Conservation (phyloP, 1,139 yeast genomes). For the Lodderomyces theae region DNA sequence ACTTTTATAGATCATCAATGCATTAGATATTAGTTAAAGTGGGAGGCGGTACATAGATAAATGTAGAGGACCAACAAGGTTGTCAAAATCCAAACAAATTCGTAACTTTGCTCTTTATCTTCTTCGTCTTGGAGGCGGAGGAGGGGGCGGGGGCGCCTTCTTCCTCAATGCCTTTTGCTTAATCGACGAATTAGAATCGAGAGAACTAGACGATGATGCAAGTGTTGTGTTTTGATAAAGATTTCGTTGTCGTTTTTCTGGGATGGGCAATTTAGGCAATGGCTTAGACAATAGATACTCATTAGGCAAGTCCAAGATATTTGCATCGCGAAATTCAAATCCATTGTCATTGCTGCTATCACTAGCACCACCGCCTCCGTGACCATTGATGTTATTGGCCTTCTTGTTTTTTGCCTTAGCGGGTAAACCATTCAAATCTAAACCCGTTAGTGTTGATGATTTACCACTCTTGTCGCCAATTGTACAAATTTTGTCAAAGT, state of each 20-base stretch:
- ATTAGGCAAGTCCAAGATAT: slow-evolving; percentile 34
- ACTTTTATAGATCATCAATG: no score
- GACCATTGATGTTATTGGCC: slow-evolving; percentile 1
- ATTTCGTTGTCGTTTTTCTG: slow-evolving; percentile 8
- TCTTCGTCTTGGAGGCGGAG: slow-evolving; percentile 21
- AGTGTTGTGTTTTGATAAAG: slow-evolving; percentile 3
- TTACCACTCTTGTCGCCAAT: slow-evolving; percentile 1
- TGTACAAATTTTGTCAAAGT: slow-evolving; percentile 10
- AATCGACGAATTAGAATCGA: slow-evolving; percentile 22
- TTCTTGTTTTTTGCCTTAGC: slow-evolving; percentile 2
- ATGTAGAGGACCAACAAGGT: no score
- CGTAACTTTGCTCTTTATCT: background rate
- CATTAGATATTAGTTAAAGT: slow-evolving; percentile 1
- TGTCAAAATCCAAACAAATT: no score
- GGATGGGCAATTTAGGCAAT: slow-evolving; percentile 15
- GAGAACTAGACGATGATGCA: slow-evolving; percentile 16
- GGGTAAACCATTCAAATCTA: slow-evolving; percentile 2
- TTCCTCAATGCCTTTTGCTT: slow-evolving; percentile 31
- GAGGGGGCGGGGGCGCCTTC: slow-evolving; percentile 46
- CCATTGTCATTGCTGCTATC: background rate
- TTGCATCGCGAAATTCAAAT: slow-evolving; percentile 10
- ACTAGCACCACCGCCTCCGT: background rate
- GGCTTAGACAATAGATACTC: slow-evolving; percentile 27
- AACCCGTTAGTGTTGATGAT: background rate
- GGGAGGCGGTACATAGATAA: no score